Evolutionary conservation across 2,329 filamentous ascomycete genomes (phyloP).

Genomic region (Reticulascus tulasneorum): DNA sequence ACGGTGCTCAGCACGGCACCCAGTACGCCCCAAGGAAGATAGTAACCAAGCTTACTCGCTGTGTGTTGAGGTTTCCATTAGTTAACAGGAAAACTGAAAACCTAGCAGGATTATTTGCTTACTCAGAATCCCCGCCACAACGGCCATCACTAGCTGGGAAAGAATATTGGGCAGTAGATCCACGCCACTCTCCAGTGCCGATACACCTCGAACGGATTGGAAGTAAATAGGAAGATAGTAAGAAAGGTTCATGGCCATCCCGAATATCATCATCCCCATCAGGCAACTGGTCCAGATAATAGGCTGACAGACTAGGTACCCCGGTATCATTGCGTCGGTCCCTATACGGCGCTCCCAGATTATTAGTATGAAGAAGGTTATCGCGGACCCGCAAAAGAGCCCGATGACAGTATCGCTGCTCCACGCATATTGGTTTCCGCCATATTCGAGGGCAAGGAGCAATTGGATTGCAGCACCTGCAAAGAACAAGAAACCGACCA

Average conservation of each 20-base stretch:
- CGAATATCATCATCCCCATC: slow-evolving; percentile 37
- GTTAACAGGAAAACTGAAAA: background rate
- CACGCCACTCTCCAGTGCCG: slow-evolving; percentile 32
- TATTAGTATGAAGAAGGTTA: slow-evolving; percentile 28
- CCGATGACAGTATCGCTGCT: slow-evolving; percentile 32
- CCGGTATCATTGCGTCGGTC: slow-evolving; percentile 46
- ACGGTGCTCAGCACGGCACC: slow-evolving; percentile 32
- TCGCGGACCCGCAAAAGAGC: slow-evolving; percentile 32
- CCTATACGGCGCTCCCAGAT: slow-evolving; percentile 39
- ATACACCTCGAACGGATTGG: slow-evolving; percentile 39
- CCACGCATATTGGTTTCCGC: slow-evolving; percentile 36
- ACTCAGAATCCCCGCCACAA: slow-evolving; percentile 29
- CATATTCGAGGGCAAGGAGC: slow-evolving; percentile 42
- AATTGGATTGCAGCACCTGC: slow-evolving; percentile 37
- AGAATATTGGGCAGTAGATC: slow-evolving; percentile 37
- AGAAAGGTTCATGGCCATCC: slow-evolving; percentile 40
- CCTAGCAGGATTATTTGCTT: slow-evolving; percentile 21
- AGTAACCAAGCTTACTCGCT: slow-evolving; percentile 24
- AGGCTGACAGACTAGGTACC: slow-evolving; percentile 37
- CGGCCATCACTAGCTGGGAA: slow-evolving; percentile 29
- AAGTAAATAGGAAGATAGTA: slow-evolving; percentile 51
- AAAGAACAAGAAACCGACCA: slow-evolving; percentile 38
- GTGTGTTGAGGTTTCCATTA: slow-evolving; percentile 12
- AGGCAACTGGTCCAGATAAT: slow-evolving; percentile 37
- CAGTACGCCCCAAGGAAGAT: slow-evolving; percentile 21